Base-by-base conservation (phyloP, 768 basidiomycete genomes). In the Glaciozyma martinii region DNA sequence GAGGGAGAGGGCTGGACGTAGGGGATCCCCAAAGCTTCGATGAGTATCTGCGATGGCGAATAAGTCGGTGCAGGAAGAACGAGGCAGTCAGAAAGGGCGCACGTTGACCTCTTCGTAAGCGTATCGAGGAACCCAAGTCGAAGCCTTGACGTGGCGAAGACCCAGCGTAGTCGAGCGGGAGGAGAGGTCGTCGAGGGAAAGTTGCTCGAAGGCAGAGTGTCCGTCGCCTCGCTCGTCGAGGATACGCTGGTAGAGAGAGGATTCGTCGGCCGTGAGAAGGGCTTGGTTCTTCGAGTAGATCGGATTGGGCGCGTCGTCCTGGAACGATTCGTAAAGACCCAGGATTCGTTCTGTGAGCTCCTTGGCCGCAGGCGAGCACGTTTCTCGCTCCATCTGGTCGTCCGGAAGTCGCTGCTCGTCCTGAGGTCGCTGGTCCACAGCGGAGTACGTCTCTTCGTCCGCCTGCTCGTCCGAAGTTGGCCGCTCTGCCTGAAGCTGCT, bases 281-380 rank as follows among this genome's bases (percentile, higher is more conserved):
- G 5, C 16, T 42, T 69, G 67, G 29, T 62, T 63, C 29, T 27
- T n/a, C 15, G 64, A 60, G 50, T 66, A 69, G 59, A 69, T 19
- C 37, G 67, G 67, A 44, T 69, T 69, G 49, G 15, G 0, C 19
- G 27, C 13, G 46, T 69, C 67, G 54, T 6, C 30, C 25, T 54
- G 57, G 50, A 52, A 62, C 25, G 44, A 55, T 8, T 16, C 10
- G 55, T 56, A 57, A 8, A 66, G 61, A 37, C 32, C 9, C 25
- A 42, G 15, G 42, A 68, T 49, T 8, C 15, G 37, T 13, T 8
- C 5, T 13, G 37, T 40, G 10, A 40, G 37, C 37, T 40, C 37
- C 37, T 40, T 40, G 12, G 37, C 37, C 2, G 37, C 37, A 40
- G 37, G 5, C 37, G 37, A 40, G 7, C n/a, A n/a, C n/a, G n/a